Base-by-base conservation (phyloP, 768 basidiomycete genomes). In the Mycena leptocephala region DNA sequence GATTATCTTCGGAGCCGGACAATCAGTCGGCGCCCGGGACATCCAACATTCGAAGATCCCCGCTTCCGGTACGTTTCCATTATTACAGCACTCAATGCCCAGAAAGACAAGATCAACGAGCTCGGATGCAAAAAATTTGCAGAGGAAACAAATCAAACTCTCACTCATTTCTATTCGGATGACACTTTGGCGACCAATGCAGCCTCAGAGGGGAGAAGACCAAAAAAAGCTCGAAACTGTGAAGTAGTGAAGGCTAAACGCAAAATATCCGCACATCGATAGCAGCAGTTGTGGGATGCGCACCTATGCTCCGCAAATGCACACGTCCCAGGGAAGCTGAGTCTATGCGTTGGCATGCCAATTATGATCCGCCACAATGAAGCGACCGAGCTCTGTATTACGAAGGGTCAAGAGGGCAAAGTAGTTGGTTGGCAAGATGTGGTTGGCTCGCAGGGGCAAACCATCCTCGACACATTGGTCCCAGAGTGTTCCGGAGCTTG, bases 321-420 rank as follows among this genome's bases (percentile, higher is more conserved):
- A 35, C 66, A 81, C 46, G 75, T 84, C 26, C 70, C 85, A 6
- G 82, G 82, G 22, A 83, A 22, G 43, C 43, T 46, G 20, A 46
- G 43, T 22, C 43, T 46, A 8, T 46, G 43, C 22, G 20, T 46
- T 16, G 85, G 85, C 3, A 72, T 86, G 73, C 86, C 85, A 28
- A 78, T 87, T 1, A 82, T 87, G 77, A 80, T 87, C 0, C 68
- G 81, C 4, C 61, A 81, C 51, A 86, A 86, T 74, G 68, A 79
- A 18, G 85, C 84, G 0, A 87, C 83, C 16, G 84, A 86, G 33
- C 61, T 85, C 0, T 84, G 84, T 67, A 84, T 86, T n/a, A n/a
- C n/a, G n/a, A n/a, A n/a, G n/a, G n/a, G n/a, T n/a, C n/a, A n/a
- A n/a, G n/a, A n/a, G n/a, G 39, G 39, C 18, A 41, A 1, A 18